Evolutionary conservation across 2,329 filamentous ascomycete species (phyloP).

Genomic region (Tolypocladium album): DNA sequence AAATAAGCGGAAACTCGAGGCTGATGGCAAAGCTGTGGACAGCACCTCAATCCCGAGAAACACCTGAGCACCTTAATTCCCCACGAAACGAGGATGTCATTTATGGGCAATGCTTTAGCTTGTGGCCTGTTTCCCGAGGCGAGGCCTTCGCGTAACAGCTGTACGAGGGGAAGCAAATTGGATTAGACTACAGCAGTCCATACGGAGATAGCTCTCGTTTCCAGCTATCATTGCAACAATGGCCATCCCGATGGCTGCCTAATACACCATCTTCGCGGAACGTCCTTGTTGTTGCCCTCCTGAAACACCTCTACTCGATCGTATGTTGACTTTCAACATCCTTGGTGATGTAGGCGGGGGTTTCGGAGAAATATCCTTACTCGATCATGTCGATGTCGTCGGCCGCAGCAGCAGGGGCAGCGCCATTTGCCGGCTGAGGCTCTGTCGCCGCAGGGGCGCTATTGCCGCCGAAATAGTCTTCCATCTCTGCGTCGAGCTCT

Average conservation of each 20-base stretch:
- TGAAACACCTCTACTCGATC: neutral
- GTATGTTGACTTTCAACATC: neutral
- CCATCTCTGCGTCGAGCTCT: slow-evolving; percentile 94
- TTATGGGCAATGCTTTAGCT: neutral
- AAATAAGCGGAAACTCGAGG: neutral
- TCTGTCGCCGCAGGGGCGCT: slow-evolving; percentile 23
- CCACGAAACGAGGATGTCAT: neutral
- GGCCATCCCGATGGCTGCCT: neutral
- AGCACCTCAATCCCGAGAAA: neutral
- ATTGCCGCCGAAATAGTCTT: slow-evolving; percentile 66
- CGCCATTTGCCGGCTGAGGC: slow-evolving; percentile 12
- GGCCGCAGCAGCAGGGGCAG: slow-evolving; percentile 13
- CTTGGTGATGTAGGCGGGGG: neutral
- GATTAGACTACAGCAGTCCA: neutral
- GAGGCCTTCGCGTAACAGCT: neutral
- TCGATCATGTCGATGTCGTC: slow-evolving; percentile 66
- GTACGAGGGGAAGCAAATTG: neutral
- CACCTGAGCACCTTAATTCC: neutral
- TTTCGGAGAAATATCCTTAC: slow-evolving; percentile 18
- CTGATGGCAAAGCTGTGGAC: neutral
- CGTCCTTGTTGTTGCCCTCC: neutral
- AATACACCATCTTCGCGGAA: neutral
- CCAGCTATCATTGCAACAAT: neutral
- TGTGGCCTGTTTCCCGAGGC: neutral
- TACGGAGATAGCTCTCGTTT: too few relatives aligned